Percentiles rank a stretch among this genome's conserved stretches.
These are phyloP conservation scores for Ceratocystis destructans DNA, from an alignment of 2,329 filamentous ascomycete species.

Conservation along the genomic window DNA sequence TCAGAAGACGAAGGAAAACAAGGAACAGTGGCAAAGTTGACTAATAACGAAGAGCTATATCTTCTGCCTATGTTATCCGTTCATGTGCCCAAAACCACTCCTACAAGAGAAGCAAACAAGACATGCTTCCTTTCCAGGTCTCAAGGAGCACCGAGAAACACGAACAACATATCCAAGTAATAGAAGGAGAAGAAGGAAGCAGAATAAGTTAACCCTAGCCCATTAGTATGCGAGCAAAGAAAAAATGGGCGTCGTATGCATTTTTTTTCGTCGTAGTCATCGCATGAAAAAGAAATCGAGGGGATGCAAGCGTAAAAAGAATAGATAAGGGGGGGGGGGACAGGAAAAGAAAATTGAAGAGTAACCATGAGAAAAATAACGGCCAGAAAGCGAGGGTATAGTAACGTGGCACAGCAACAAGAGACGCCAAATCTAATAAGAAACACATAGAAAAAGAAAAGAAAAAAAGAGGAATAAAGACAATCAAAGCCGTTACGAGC, in stretches of 20 bases:
- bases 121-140: too few species aligned
- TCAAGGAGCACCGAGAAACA: neutral
- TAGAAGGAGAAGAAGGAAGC: neutral
- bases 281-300: neutral
- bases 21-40: neutral
- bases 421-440: slow-evolving; percentile 12
- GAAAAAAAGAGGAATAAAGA: slow-evolving; percentile 14
- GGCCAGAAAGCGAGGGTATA: slow-evolving; percentile 11
- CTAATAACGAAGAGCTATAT: too few species aligned
- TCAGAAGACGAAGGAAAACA: neutral
- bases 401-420: slow-evolving; percentile 14
- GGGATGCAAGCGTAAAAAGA: neutral
- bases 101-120: too few species aligned
- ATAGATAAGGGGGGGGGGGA: neutral
- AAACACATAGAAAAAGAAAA: slow-evolving; percentile 1
- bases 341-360: neutral
- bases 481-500: neutral
- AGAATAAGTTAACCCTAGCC: neutral
- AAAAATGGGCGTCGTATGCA: neutral
- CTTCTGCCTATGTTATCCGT: too few species aligned
- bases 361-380: neutral
- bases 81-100: too few species aligned
- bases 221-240: too few species aligned
- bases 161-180: neutral
- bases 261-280: slow-evolving; percentile 2